A percentile compares a stretch with the other conserved stretches of the same genome.
These are phyloP conservation scores for Rhizopogon sp. DNA, from an alignment of 768 basidiomycete species.

Conservation along the genomic window DNA sequence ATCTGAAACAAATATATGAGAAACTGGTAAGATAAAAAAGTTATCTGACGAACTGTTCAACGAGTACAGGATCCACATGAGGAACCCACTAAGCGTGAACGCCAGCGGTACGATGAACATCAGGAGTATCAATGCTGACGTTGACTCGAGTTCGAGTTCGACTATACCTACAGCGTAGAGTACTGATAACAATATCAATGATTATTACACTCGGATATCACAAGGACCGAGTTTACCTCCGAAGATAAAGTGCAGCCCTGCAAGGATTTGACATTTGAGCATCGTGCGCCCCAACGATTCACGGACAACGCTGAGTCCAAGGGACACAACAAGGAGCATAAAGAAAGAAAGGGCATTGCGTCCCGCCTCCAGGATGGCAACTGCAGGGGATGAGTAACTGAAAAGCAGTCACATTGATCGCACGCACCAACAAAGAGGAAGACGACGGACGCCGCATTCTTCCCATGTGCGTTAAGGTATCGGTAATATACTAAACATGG, in stretches of 20 bases:
- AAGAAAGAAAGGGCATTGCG: constrained; percentile 95
- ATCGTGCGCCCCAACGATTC: constrained; percentile 84
- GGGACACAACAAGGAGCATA: constrained; percentile 85
- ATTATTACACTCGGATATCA: not conserved
- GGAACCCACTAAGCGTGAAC: constrained; percentile 91
- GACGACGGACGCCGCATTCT: constrained; percentile 66
- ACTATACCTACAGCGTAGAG: constrained; percentile 95
- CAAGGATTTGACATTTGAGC: constrained; percentile 77
- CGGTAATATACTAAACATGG: constrained; percentile 73
- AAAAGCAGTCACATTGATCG: not conserved
- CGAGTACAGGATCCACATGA: constrained; percentile 93
- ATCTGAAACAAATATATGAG: constrained; percentile 36
- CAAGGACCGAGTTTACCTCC: constrained; percentile 62
- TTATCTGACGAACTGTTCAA: constrained; percentile 61
- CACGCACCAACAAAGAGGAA: constrained; percentile 87
- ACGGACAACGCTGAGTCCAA: constrained; percentile 88
- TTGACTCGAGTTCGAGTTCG: constrained; percentile 86
- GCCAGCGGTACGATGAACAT: constrained; percentile 93
- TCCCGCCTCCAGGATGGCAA: constrained; percentile 93
- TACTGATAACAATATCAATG: constrained; percentile 38
- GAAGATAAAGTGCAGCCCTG: constrained; percentile 85
- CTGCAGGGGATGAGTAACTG: constrained; percentile 32
- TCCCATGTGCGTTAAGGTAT: constrained; percentile 87
- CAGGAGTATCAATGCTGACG: constrained; percentile 77
- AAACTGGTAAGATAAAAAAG: not conserved